A percentile compares a stretch with the other conserved stretches of the same genome.
These are phyloP conservation scores for Phragmites australis DNA, from an alignment of 176 grass and related monocot genomes.

Conservation along the genomic window DNA sequence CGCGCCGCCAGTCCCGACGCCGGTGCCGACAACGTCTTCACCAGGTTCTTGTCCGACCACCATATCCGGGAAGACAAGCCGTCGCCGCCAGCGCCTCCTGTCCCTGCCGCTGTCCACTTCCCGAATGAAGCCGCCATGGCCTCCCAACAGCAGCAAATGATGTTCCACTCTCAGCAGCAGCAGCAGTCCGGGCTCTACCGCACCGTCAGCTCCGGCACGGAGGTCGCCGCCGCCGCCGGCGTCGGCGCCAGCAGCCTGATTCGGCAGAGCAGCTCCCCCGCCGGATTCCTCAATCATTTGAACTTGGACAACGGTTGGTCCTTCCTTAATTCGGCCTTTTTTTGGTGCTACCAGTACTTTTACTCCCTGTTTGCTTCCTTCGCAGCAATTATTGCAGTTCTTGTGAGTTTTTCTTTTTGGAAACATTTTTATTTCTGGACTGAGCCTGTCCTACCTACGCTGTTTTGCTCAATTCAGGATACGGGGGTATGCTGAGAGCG, in stretches of 20 bases:
- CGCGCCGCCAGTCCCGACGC: slow-evolving; percentile 52
- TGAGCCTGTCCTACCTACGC: not conserved
- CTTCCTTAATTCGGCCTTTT: slow-evolving; percentile 46
- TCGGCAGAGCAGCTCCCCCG: slow-evolving; percentile 88
- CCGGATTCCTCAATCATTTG: slow-evolving; percentile 83
- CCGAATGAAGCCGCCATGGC: slow-evolving; percentile 40
- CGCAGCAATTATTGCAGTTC: slow-evolving; percentile 50
- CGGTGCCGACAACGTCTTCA: slow-evolving; percentile 67
- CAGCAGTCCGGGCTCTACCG: slow-evolving; percentile 47
- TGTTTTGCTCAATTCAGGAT: slow-evolving; percentile 45
- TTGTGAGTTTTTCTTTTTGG: slow-evolving; percentile 32
- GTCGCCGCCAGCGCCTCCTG: slow-evolving; percentile 3
- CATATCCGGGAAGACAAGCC: slow-evolving; percentile 60
- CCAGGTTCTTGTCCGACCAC: slow-evolving; percentile 63
- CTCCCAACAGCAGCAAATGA: slow-evolving; percentile 57
- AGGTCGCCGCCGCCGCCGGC: slow-evolving; percentile 24
- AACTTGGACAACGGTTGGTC: slow-evolving; percentile 72
- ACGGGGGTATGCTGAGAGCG: slow-evolving; percentile 64
- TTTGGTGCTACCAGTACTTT: slow-evolving; percentile 39
- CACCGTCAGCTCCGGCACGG: slow-evolving; percentile 63
- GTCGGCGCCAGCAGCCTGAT: slow-evolving; percentile 45
- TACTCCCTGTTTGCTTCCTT: slow-evolving; percentile 3
- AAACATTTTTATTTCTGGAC: slow-evolving; percentile 62
- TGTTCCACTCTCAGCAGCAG: slow-evolving; percentile 63
- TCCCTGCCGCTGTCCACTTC: slow-evolving; percentile 53